Base-by-base conservation (phyloP, 139 green algal species). In the Coelastrella sp. region DNA sequence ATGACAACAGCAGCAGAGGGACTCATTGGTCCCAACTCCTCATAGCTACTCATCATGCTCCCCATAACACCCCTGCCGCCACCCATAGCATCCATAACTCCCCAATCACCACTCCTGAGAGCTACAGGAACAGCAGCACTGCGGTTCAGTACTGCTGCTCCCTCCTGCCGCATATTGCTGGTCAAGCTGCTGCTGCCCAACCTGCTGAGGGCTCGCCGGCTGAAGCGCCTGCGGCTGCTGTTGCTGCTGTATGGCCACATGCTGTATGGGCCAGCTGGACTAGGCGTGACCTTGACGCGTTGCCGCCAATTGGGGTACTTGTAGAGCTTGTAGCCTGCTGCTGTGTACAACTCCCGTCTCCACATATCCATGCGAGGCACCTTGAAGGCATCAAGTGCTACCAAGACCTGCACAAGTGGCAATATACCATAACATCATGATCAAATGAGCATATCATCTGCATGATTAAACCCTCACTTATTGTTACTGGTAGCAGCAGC, bases 281-380 rank as follows among this genome's bases (percentile, higher is more conserved):
- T 40, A 5, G 57, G 77, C 59, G 40, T n/a, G 37, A 62, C 62
- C 23, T 35, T 62, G 11, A 79, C 38, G 7, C 80, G 34, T 45
- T 66, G 35, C 6, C 80, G 67, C 66, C 80, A 78, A 50, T 68
- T 35, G 25, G 34, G 80, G 48, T 51, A 68, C 23, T 60, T 62
- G 45, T 57, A 73, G 35, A 87, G 69, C 38, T 67, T 79, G 50
- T 76, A 68, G 38, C 82, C 82, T 37, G 82, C 69, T 32, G 82
- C 82, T 67, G 71, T 15, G 19, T 87, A 82, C 57, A 87, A 48
- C 82, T 87, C 82, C 0, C 38, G 34, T 15, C 82, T 69, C 82
- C 82, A 87, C 67, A 59, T 68, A 19, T 87, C 82, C 57, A 87
- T 66, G 82, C 64, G 62, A 3, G 67, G 50, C 15, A 87, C 25